Evolutionary conservation across 805 yeast species (phyloP).

Genomic region (Metschnikowia arizonensis): DNA sequence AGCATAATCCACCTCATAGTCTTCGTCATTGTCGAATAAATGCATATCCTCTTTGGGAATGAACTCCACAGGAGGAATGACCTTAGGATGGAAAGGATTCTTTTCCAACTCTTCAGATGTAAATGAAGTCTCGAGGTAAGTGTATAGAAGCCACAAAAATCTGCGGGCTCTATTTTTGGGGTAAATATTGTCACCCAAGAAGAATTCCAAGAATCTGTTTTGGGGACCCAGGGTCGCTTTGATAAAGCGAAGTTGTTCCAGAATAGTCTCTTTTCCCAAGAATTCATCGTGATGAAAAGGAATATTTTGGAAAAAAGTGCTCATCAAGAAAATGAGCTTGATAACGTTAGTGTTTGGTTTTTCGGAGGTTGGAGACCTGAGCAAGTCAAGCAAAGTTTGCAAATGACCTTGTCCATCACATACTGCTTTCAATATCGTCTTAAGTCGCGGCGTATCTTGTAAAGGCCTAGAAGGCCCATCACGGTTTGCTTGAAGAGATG

Average conservation of each 20-base stretch:
- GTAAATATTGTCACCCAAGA: conserved; percentile 56
- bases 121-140: conserved; percentile 72
- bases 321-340: conserved; percentile 68
- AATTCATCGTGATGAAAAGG: conserved; percentile 29
- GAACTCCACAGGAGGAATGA: conserved; percentile 35
- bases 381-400: conserved; percentile 45
- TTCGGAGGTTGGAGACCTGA: conserved; percentile 24
- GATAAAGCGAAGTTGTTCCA: conserved; percentile 7
- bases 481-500: conserved; percentile 73
- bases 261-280: conserved; percentile 8
- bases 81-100: conserved; percentile 55
- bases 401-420: conserved; percentile 63
- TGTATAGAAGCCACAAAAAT: conserved; percentile 78
- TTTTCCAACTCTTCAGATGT: conserved; percentile 43
- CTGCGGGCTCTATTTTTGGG: conserved; percentile 67
- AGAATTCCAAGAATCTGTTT: conserved; percentile 64
- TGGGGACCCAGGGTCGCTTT: conserved; percentile 14
- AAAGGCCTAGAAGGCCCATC: conserved; percentile 58
- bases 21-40: conserved; percentile 45
- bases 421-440: conserved; percentile 83
- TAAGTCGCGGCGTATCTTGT: conserved; percentile 92
- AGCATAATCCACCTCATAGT: conserved; percentile 45
- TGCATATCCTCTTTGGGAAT: conserved; percentile 26
- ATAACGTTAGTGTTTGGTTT: conserved; percentile 59
- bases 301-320: conserved; percentile 57